phyloP scores from a whole-genome alignment of 805 yeast genomes.

The Lipomyces starkeyi region DNA sequence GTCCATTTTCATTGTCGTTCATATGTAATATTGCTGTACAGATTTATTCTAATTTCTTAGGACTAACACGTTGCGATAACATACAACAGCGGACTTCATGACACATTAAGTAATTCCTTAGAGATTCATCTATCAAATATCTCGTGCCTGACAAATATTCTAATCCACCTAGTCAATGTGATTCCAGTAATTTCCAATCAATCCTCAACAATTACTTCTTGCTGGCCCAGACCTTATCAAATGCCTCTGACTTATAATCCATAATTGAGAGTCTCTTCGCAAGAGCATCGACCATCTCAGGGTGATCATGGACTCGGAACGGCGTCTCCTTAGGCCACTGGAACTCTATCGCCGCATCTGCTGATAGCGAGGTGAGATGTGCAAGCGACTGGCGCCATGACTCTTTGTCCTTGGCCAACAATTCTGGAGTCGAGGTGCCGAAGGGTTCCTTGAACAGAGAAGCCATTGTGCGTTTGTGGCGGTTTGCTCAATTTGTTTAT shows the following conservation, averaged over 20 bases:
- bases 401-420: constrained; percentile 3
- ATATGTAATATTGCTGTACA: too few relatives aligned
- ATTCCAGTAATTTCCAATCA: background rate
- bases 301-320: background rate
- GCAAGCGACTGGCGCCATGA: background rate
- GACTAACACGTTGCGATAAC: too few relatives aligned
- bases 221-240: background rate
- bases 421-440: background rate
- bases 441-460: background rate
- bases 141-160: background rate
- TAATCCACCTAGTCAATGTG: background rate
- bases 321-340: constrained; percentile 1
- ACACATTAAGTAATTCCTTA: background rate
- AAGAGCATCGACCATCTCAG: background rate
- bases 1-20: too few relatives aligned
- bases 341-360: background rate
- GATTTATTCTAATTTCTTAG: too few relatives aligned
- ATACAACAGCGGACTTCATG: background rate
- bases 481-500: background rate
- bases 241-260: constrained; percentile 3
- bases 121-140: background rate
- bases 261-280: background rate
- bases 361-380: background rate
- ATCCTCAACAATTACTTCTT: background rate
- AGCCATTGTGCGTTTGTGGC: background rate